These are phyloP conservation scores for Neurospora africana DNA, from an alignment of 495 filamentous ascomycete species.

Conservation along the genomic window DNA sequence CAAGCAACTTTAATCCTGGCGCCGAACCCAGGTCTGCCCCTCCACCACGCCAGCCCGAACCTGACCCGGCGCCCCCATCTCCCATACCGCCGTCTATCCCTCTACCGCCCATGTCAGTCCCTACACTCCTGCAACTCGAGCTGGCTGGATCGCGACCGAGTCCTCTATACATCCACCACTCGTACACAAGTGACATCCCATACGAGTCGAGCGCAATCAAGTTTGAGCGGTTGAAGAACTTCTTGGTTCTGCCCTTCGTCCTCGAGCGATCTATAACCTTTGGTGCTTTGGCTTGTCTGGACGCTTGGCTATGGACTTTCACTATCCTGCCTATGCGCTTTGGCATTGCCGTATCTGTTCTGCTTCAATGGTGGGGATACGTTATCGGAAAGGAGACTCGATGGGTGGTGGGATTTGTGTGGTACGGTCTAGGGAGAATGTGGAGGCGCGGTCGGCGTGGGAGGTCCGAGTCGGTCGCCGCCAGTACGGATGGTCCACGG, in stretches of 20 bases:
- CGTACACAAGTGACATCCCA: constrained; percentile 59
- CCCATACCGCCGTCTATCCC: constrained; percentile 63
- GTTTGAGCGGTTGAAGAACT: constrained; percentile 85
- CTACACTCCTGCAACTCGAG: constrained; percentile 81
- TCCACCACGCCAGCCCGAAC: constrained; percentile 7
- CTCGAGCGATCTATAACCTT: constrained; percentile 84
- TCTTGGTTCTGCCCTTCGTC: constrained; percentile 67
- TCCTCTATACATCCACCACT: constrained; percentile 77
- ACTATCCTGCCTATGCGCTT: constrained; percentile 91
- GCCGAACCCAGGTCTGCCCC: constrained; percentile 5
- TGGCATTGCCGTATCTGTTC: constrained; percentile 65
- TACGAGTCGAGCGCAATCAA: constrained; percentile 97
- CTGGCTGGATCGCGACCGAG: constrained; percentile 72
- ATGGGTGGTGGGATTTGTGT: constrained; percentile 62
- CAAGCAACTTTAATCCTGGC: constrained; percentile 5
- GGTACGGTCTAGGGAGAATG: constrained; percentile 62
- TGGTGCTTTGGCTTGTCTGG: constrained; percentile 79
- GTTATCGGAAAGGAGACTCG: constrained; percentile 53
- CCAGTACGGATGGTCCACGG: constrained; percentile 14
- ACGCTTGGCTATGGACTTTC: constrained; percentile 95
- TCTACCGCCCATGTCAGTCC: constrained; percentile 74
- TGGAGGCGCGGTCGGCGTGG: constrained; percentile 52
- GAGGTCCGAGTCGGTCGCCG: constrained; percentile 24
- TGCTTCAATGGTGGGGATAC: constrained; percentile 61
- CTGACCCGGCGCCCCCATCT: constrained; percentile 40